Percentiles rank a stretch among this genome's conserved stretches.
phyloP scores from a whole-genome alignment of 1,139 yeast species.

The Taphrina sp. region DNA sequence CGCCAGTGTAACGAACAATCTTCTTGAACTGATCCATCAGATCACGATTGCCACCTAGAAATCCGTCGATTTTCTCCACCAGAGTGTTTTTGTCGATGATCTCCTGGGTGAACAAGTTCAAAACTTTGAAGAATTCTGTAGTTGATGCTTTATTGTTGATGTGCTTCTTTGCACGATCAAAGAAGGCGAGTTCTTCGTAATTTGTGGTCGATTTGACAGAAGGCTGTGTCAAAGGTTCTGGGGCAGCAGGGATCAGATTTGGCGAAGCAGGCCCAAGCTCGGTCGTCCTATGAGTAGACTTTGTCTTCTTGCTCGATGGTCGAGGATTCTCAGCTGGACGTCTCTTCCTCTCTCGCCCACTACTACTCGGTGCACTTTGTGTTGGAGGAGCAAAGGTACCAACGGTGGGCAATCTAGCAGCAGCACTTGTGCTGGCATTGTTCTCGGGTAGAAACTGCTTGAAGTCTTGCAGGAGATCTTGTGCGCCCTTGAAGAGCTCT shows the following conservation, averaged over 20 bases:
- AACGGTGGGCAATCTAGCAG: conserved; percentile 69
- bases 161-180: conserved; percentile 86
- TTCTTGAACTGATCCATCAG: conserved; percentile 85
- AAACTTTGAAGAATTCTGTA: conserved; percentile 82
- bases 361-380: conserved; percentile 36
- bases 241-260: conserved; percentile 76
- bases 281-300: conserved; percentile 32
- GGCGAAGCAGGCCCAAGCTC: conserved; percentile 49
- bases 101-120: conserved; percentile 84
- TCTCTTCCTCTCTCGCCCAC: conserved; percentile 21
- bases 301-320: conserved; percentile 36
- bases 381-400: conserved; percentile 88
- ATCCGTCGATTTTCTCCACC: conserved; percentile 80
- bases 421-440: conserved; percentile 40
- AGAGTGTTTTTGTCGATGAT: conserved; percentile 78
- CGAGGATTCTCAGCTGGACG: conserved; percentile 24
- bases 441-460: conserved; percentile 90
- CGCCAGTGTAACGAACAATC: conserved; percentile 78
- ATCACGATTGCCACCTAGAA: conserved; percentile 76
- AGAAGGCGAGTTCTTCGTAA: conserved; percentile 77
- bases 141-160: conserved; percentile 88
- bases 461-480: conserved; percentile 89
- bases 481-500: conserved; percentile 82
- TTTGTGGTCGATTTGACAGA: conserved; percentile 43
- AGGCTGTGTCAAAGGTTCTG: conserved; percentile 74